Evolutionary conservation across 2,329 filamentous ascomycete species (phyloP), one percentile per base, ranked within the genome.

Genomic region (Septoria petroselini): DNA sequence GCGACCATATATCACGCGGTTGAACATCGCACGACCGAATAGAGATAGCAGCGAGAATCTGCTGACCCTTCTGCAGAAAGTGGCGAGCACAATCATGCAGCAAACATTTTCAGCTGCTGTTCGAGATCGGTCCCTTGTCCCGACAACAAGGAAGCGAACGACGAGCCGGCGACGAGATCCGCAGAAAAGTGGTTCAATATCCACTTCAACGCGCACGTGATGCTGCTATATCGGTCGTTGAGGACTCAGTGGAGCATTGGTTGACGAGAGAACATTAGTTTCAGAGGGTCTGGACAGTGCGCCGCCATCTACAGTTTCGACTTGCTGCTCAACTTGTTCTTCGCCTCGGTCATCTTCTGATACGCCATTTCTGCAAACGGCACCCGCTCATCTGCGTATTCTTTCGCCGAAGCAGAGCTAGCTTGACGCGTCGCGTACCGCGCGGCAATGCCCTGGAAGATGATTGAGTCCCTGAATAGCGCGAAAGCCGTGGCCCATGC

Each of bases 361-460:
- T 89, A 95, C 7, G 89, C 88, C 61, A 86, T 77, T 69, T 88
- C 77, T 0, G 86, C 89, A 73, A 91, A 81, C 15, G 86, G 83
- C 29, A 73, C 77, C 69, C 86, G 82, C 67, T 81, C 80, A 41
- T 73, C 73, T 1, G 78, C 89, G 69, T 94, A 88, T 41, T 82
- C 76, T 60, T 77, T 79, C 4, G 93, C 93, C 67, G 86, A 80
- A 47, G 82, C 86, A 67, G 88, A 95, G 70, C 89, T 95, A 19
- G 93, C 91, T 76, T 97, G 91, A 40, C 91, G 76, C 40, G 80
- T 73, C 18, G 93, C 91, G 67, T 86, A 86, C 55, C 93, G 76
- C 37, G 93, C 91, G 38, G 90, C 91, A 66, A 97, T 96, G 3
- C 93, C 93, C 74, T 97, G 91, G 83, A 76, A 81, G 63, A 84